Evolutionary conservation across 2,329 filamentous ascomycete species (phyloP).

Genomic region (Colletotrichum aenigma): DNA sequence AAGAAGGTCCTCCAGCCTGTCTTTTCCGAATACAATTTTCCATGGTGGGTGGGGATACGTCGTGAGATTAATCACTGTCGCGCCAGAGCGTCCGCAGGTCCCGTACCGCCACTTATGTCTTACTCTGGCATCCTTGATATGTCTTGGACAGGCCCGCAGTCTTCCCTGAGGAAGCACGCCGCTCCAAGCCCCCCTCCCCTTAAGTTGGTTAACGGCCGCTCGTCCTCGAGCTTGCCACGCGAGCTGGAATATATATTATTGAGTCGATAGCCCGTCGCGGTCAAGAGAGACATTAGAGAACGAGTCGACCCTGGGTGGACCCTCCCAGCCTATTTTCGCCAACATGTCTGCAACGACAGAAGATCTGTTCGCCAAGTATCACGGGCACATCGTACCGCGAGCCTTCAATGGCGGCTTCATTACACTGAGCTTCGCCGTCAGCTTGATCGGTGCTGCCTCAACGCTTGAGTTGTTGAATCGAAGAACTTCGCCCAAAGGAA

Average conservation of each 20-base stretch:
- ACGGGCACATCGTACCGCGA: conserved; percentile 50
- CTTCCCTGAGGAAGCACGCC: neutral
- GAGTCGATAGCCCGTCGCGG: neutral
- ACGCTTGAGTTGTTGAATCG: conserved; percentile 84
- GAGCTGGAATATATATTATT: conserved; percentile 2
- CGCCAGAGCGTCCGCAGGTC: conserved; percentile 4
- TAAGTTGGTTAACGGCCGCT: neutral
- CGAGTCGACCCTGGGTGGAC: neutral
- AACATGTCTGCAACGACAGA: conserved; percentile 10
- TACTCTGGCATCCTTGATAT: conserved; percentile 14
- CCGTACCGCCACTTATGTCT: conserved; percentile 13
- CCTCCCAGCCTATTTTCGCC: neutral
- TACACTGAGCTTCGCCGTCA: conserved; percentile 76
- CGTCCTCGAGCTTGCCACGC: conserved; percentile 2
- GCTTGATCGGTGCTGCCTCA: conserved; percentile 76
- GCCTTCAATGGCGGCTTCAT: conserved; percentile 66
- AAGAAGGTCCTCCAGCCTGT: neutral
- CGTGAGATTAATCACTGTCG: neutral
- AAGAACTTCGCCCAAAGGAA: conserved; percentile 70
- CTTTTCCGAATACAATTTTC: neutral
- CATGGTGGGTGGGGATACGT: neutral
- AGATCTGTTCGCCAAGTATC: conserved; percentile 42
- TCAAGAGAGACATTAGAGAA: conserved; percentile 8
- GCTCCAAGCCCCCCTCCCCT: neutral
- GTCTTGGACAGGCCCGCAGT: conserved; percentile 1